Evolutionary conservation across 2,329 filamentous ascomycete genomes (phyloP), one percentile per base, ranked within the genome.

Genomic region (Penicillium freii): DNA sequence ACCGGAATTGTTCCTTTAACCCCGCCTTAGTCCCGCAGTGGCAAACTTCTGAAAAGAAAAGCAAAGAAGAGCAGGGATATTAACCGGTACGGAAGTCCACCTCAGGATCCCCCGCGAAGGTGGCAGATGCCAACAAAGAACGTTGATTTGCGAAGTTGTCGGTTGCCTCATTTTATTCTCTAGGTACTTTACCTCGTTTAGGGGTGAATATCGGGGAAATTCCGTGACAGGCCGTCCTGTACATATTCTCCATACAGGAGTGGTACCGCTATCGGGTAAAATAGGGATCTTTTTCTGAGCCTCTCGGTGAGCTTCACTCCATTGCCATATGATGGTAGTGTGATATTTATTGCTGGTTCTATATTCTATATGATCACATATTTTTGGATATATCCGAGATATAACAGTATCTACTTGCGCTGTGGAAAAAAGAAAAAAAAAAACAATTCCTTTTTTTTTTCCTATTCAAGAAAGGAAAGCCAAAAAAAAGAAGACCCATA

Each of bases 261-360:
- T 5, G 29, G 40, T 64, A 65, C 63, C 38, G 19, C 10, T 11
- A 6, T 64, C 63, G 63, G 63, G 63, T 65, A 65, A 65, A 56
- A 29, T 64, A 64, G 63, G 63, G 40, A 62, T 56, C 51, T 39
- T 6, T 36, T 47, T 44, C 23, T 43, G 34, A 56, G 49, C 38
- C 36, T 38, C 48, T 57, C 63, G 63, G 63, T 64, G 63, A 65
- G 53, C 48, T 59, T 36, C 31, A 36, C 29, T 45, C 39, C 29
- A 31, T 27, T 27, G 25, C 25, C 19, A 44, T 10, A 44, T 29
- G n/a, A 29, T 44, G 0, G 4, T 40, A 40, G 19, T 4, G 6
- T 25, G 44, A 23, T 8, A 25, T 34, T 34, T 21, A 11, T 46
- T 46, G 21, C 23, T 44, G 40, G 40, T 25, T n/a, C 5, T n/a